Base-by-base conservation (phyloP, 192 early-diverging fungal genomes). In the Podila epigama region DNA sequence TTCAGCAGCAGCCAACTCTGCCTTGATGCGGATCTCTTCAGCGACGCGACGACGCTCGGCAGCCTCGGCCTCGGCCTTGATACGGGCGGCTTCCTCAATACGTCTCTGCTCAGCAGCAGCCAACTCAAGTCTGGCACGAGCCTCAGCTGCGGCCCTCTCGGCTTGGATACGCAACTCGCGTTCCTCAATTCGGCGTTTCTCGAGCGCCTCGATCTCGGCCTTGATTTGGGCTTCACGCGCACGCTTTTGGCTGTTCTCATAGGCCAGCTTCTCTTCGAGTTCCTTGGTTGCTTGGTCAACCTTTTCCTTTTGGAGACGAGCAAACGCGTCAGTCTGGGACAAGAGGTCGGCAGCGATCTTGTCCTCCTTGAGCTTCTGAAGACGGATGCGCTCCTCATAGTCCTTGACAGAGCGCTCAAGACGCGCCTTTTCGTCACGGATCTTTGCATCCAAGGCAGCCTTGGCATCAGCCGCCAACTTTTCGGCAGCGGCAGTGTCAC, bases 91-190 rank as follows among this genome's bases (percentile, higher is more conserved):
- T 2, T 48, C 44, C 44, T 48, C 44, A 22, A 22, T 8, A 22
- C 44, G 44, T 48, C 44, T 48, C 44, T 48, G 44, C n/a, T 48
- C 44, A 48, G n/a, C 16, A 48, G 44, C 20, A 4, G n/a, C 20
- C 7, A 48, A 22, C 44, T 48, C 44, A 10, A 48, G 44, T 48
- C 44, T 48, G 0, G 44, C n/a, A 48, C 44, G 44, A 22, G 44
- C 60, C 34, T 63, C 60, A 29, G 42, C 42, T 7, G 60, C 60
- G 15, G 34, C 48, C 34, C 27, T 63, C 48, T 62, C 60, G 18
- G 55, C 55, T 22, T 48, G 44, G 20, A 22, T 48, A 22, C 20
- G 44, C 44, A 48, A 48, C 20, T 48, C 44, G 6, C 44, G n/a
- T 22, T 48, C 44, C 44, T 48, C 44, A 16, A n/a, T 16, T 15